A percentile compares a stretch with the other conserved stretches of the same genome.
phyloP scores from a whole-genome alignment of 2,329 filamentous ascomycete species.

The Ascochyta lentis region DNA sequence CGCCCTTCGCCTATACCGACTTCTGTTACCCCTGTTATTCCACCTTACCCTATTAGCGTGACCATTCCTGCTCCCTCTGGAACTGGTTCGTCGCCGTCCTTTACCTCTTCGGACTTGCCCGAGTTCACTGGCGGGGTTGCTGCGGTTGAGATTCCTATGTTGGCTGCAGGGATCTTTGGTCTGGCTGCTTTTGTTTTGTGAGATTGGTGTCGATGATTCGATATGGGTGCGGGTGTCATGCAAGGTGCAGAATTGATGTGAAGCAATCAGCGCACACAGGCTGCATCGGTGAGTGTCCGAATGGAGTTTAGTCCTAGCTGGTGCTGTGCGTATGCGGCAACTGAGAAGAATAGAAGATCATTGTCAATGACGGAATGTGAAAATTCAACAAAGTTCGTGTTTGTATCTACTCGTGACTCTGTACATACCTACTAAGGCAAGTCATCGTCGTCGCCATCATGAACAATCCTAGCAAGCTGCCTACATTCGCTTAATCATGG shows the following conservation, averaged over 20 bases:
- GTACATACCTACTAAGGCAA: not conserved
- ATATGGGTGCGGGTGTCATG: not conserved
- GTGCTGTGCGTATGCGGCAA: not conserved
- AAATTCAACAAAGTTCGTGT: too few relatives aligned
- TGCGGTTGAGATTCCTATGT: constrained; percentile 20
- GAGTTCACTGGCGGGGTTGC: constrained; percentile 31
- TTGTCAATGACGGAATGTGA: too few relatives aligned
- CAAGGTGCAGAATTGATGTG: not conserved
- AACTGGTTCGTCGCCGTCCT: constrained; percentile 4
- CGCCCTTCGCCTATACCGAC: constrained; percentile 1
- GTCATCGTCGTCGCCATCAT: not conserved
- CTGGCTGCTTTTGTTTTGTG: constrained; percentile 31
- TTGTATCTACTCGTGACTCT: too few relatives aligned
- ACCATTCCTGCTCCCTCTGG: constrained; percentile 10
- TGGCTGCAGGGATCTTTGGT: constrained; percentile 27
- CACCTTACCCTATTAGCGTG: constrained; percentile 21
- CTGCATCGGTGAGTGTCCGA: not conserved
- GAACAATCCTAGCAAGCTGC: too few relatives aligned
- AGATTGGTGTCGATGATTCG: not conserved
- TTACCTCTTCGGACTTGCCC: constrained; percentile 6
- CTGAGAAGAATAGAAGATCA: too few relatives aligned
- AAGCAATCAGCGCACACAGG: not conserved
- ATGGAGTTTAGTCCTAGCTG: too few relatives aligned
- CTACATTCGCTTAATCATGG: not conserved
- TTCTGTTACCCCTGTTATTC: constrained; percentile 2